A percentile compares a stretch with the other conserved stretches of the same genome.
phyloP scores from a whole-genome alignment of 345 rosid genomes.

The Eucalyptus albens region DNA sequence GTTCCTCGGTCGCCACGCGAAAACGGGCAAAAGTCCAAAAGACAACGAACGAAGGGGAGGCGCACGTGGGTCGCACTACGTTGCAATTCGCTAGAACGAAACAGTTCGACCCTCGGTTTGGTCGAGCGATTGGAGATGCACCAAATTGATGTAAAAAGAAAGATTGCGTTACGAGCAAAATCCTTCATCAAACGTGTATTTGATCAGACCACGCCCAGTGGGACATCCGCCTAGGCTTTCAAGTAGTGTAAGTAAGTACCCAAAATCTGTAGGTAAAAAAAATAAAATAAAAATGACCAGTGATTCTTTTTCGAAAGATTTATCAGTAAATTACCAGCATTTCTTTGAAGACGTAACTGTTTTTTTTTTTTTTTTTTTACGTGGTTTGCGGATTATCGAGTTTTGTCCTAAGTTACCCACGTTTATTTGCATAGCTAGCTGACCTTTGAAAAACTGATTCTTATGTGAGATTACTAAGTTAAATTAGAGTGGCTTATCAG shows the following conservation, averaged over 20 bases:
- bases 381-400: rapidly evolving
- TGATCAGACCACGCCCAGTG: too few species aligned
- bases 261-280: background rate
- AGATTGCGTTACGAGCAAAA: background rate
- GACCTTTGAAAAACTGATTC: background rate
- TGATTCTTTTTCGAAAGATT: background rate
- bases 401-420: background rate
- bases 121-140: background rate
- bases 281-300: background rate
- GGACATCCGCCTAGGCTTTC: too few species aligned
- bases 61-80: background rate
- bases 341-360: background rate
- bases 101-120: background rate
- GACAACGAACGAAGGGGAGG: background rate
- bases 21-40: background rate
- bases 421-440: background rate
- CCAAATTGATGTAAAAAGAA: background rate
- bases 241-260: background rate
- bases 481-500: background rate
- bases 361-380: background rate
- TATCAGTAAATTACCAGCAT: background rate
- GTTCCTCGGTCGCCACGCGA: background rate
- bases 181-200: too few species aligned
- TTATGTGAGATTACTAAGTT: background rate
- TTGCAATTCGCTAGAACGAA: background rate